phyloP scores from a whole-genome alignment of 2,329 filamentous ascomycete species.

The Diaporthe citriasiana region DNA sequence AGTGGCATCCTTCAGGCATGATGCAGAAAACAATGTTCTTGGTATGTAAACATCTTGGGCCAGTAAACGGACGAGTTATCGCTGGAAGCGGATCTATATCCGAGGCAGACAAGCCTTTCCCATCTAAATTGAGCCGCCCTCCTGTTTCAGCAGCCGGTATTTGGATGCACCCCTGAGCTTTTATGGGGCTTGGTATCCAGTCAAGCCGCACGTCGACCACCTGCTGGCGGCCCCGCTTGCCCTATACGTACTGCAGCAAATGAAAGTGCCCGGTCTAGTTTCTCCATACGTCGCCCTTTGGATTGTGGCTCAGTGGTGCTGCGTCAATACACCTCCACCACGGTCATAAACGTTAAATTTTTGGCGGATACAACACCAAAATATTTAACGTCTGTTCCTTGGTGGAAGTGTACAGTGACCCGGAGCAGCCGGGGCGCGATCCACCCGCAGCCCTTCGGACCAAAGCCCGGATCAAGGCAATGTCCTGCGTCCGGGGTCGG shows the following conservation, averaged over 20 bases:
- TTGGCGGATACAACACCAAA: too few relatives aligned
- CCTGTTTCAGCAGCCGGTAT: slow-evolving; percentile 29
- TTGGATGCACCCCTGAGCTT: slow-evolving; percentile 4
- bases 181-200: slow-evolving; percentile 16
- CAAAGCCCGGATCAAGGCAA: background rate
- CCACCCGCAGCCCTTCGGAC: slow-evolving; percentile 1
- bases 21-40: background rate
- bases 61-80: background rate
- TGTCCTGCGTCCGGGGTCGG: slow-evolving; percentile 15
- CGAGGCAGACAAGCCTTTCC: slow-evolving; percentile 24
- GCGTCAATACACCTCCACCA: slow-evolving; percentile 14
- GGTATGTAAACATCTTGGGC: background rate
- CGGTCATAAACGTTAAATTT: too few relatives aligned
- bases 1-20: slow-evolving; percentile 5
- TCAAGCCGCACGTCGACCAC: slow-evolving; percentile 5
- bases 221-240: slow-evolving; percentile 10
- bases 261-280: slow-evolving; percentile 10
- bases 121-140: slow-evolving; percentile 19
- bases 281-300: background rate
- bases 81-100: slow-evolving; percentile 9
- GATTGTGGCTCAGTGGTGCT: slow-evolving; percentile 6
- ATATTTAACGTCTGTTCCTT: too few relatives aligned
- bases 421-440: background rate
- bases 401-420: too few relatives aligned
- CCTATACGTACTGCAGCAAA: slow-evolving; percentile 16